Percentiles rank a stretch among this genome's conserved stretches.
Evolutionary conservation across 768 basidiomycete genomes (phyloP).

Genomic region (Pulveroboletus sp.): DNA sequence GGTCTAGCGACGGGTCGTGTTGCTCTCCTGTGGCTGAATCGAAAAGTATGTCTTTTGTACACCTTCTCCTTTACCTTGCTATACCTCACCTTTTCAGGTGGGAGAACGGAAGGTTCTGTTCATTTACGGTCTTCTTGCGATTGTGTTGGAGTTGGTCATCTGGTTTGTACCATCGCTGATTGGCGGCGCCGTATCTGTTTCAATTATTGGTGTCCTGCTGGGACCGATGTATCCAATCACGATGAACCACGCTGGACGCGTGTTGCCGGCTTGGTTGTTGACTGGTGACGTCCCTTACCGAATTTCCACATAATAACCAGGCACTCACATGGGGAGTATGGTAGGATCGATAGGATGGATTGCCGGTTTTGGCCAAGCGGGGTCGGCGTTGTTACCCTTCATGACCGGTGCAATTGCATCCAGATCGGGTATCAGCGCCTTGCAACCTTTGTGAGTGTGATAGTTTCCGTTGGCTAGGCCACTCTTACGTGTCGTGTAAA

Average conservation of each 20-base stretch:
- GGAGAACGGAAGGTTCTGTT: slow-evolving; percentile 53
- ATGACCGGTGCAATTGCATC: slow-evolving; percentile 65
- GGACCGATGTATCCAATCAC: slow-evolving; percentile 53
- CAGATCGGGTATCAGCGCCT: slow-evolving; percentile 45
- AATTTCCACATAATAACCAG: not conserved
- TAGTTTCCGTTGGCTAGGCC: not conserved
- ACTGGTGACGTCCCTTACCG: slow-evolving; percentile 29
- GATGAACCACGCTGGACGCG: slow-evolving; percentile 53
- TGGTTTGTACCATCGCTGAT: slow-evolving; percentile 55
- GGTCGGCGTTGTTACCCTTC: slow-evolving; percentile 68
- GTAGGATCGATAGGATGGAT: slow-evolving; percentile 10
- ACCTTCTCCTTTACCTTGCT: not conserved
- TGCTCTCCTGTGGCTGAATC: slow-evolving; percentile 51
- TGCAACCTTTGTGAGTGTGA: slow-evolving; percentile 34
- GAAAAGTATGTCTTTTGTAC: slow-evolving; percentile 31
- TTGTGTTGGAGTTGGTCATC: slow-evolving; percentile 52
- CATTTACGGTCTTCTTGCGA: slow-evolving; percentile 47
- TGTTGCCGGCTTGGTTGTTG: slow-evolving; percentile 57
- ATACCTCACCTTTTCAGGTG: slow-evolving; percentile 29
- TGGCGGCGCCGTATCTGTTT: slow-evolving; percentile 50
- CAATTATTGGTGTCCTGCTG: slow-evolving; percentile 50
- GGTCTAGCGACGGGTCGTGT: slow-evolving; percentile 58
- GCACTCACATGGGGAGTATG: not conserved
- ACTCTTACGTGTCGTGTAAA: not conserved
- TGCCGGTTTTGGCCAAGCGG: slow-evolving; percentile 49